Evolutionary conservation across 164 flowering plant species (phyloP).

Genomic region (Piper longum): DNA sequence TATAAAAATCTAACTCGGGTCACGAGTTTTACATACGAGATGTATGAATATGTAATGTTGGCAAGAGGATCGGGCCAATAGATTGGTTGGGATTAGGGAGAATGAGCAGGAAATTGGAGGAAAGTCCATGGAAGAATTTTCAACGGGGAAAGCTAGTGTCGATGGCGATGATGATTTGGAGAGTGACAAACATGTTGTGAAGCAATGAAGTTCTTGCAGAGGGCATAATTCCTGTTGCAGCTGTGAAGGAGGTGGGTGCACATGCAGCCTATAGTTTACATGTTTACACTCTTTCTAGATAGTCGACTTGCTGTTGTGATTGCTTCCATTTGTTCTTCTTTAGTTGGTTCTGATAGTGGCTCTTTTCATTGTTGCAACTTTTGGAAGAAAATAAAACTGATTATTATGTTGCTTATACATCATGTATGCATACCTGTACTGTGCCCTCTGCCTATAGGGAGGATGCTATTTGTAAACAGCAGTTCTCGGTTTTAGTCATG

Average conservation of each 20-base stretch:
- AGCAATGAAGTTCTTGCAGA: no score
- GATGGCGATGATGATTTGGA: no score
- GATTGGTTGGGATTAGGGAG: no score
- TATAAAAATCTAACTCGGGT: no score
- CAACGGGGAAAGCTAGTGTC: no score
- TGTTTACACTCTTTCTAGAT: neutral
- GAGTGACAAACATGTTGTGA: no score
- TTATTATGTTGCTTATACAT: neutral
- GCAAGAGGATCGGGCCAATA: no score
- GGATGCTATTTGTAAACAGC: neutral
- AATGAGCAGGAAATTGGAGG: no score
- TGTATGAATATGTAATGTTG: no score
- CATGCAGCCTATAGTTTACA: neutral
- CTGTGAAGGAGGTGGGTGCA: neutral
- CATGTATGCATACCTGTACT: neutral
- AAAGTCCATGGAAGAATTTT: no score
- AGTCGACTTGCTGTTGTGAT: neutral
- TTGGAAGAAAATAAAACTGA: neutral
- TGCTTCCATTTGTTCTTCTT: neutral
- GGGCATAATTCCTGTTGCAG: slow-evolving; percentile 15
- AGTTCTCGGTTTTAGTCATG: neutral
- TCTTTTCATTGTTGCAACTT: neutral
- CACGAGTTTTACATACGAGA: no score
- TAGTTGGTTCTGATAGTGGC: neutral
- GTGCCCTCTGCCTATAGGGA: neutral